Percentiles rank a stretch among this genome's conserved stretches.
phyloP scores from a whole-genome alignment of 371 early-diverging fungal genomes.

The Gilbertella persicaria region DNA sequence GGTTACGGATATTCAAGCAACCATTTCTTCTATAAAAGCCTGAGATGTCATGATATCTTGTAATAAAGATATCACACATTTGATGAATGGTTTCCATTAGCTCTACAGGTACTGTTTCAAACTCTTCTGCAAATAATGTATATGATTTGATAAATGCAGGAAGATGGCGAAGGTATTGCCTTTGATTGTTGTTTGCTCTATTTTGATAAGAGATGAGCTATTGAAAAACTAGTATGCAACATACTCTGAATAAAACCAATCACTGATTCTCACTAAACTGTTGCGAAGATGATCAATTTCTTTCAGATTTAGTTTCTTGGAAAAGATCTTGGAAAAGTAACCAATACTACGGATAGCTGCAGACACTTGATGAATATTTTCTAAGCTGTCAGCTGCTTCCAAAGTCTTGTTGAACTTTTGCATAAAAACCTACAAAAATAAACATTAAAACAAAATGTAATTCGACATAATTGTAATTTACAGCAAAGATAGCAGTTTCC shows the following conservation, averaged over 20 bases:
- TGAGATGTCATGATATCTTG: slow-evolving; percentile 42
- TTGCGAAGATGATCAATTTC: slow-evolving; percentile 50
- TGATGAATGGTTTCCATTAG: slow-evolving; percentile 52
- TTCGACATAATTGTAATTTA: slow-evolving; percentile 8
- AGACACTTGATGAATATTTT: slow-evolving; percentile 51
- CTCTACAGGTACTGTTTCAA: slow-evolving; percentile 45
- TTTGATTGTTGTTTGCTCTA: slow-evolving; percentile 40
- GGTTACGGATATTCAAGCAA: slow-evolving; percentile 44
- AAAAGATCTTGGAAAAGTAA: slow-evolving; percentile 66
- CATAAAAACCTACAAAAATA: slow-evolving; percentile 54
- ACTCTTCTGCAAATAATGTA: slow-evolving; percentile 52
- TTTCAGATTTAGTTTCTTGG: slow-evolving; percentile 37
- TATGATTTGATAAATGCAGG: slow-evolving; percentile 70
- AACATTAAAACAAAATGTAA: neutral
- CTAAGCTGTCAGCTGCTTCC: slow-evolving; percentile 38
- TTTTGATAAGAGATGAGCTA: neutral
- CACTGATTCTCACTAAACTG: slow-evolving; percentile 54
- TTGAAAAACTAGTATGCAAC: neutral
- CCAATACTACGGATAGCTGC: slow-evolving; percentile 74
- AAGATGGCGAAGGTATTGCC: slow-evolving; percentile 46
- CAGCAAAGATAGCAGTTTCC: slow-evolving; percentile 24
- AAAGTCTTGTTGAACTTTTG: slow-evolving; percentile 42
- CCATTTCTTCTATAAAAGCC: slow-evolving; percentile 43
- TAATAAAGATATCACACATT: slow-evolving; percentile 48
- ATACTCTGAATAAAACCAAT: slow-evolving; percentile 63